Conservation (phyloP, 2,329 filamentous ascomycete genomes). For the Apiospora kogelbergensis region DNA sequence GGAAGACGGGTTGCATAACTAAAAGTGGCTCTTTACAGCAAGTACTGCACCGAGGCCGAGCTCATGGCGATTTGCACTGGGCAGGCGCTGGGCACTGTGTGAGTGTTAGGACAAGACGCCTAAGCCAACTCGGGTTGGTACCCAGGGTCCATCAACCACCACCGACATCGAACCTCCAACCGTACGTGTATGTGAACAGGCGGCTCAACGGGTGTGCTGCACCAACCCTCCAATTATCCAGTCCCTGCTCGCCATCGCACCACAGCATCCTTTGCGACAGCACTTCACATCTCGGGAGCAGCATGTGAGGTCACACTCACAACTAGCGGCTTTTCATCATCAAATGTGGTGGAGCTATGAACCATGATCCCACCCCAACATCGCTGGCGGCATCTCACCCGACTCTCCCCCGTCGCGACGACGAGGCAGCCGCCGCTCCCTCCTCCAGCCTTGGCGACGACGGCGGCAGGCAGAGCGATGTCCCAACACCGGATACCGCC, state of each 20-base stretch:
- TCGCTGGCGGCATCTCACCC: slow-evolving; percentile 35
- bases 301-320: slow-evolving; percentile 31
- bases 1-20: neutral
- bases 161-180: neutral
- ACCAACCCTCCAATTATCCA: no score
- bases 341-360: slow-evolving; percentile 45
- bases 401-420: slow-evolving; percentile 32
- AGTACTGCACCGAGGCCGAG: neutral
- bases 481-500: neutral
- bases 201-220: neutral
- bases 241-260: neutral
- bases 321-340: slow-evolving; percentile 29
- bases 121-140: neutral
- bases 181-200: neutral
- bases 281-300: slow-evolving; percentile 15
- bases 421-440: slow-evolving; percentile 11
- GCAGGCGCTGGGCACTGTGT: neutral
- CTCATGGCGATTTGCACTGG: neutral
- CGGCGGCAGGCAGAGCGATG: slow-evolving; percentile 6
- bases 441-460: slow-evolving; percentile 16
- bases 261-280: neutral
- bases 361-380: slow-evolving; percentile 44
- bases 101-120: neutral
- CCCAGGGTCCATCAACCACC: neutral
- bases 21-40: neutral